phyloP scores from a whole-genome alignment of 257 asterid genomes.

The Solanum chaucha region DNA sequence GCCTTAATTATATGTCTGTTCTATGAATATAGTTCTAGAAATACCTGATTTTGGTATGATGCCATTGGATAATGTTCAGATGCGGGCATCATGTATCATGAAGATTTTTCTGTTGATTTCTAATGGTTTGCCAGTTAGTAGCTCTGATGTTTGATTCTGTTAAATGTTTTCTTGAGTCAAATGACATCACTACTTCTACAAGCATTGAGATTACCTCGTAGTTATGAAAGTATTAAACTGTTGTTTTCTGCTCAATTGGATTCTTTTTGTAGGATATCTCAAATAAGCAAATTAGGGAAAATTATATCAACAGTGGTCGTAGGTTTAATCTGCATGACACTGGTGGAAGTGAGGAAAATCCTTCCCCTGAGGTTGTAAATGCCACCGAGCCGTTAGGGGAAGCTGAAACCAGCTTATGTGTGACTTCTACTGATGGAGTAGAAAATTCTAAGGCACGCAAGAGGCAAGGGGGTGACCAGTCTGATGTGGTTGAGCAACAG shows the following conservation, averaged over 20 bases:
- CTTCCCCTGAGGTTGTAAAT: constrained; percentile 57
- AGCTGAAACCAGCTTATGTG: constrained; percentile 35
- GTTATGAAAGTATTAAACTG: neutral
- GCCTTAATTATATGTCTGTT: neutral
- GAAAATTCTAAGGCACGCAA: constrained; percentile 10
- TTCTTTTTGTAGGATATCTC: constrained; percentile 30
- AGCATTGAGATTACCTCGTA: neutral
- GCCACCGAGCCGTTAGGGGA: constrained; percentile 20
- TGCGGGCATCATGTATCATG: neutral
- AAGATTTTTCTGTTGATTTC: neutral
- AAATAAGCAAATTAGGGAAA: neutral
- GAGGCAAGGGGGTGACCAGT: constrained; percentile 6
- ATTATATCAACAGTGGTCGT: constrained; percentile 27
- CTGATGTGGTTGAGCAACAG: constrained; percentile 23
- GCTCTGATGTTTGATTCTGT: neutral
- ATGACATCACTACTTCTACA: neutral
- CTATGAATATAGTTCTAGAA: neutral
- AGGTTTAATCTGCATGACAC: constrained; percentile 24
- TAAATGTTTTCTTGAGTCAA: neutral
- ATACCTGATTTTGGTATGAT: neutral
- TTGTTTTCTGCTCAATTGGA: neutral
- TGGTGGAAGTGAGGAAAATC: constrained; percentile 29
- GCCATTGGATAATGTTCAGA: neutral
- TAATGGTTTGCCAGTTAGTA: neutral
- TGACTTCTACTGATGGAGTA: constrained; percentile 22